Base-by-base conservation (phyloP, 139 green algal genomes). In the Chlorella sp. region DNA sequence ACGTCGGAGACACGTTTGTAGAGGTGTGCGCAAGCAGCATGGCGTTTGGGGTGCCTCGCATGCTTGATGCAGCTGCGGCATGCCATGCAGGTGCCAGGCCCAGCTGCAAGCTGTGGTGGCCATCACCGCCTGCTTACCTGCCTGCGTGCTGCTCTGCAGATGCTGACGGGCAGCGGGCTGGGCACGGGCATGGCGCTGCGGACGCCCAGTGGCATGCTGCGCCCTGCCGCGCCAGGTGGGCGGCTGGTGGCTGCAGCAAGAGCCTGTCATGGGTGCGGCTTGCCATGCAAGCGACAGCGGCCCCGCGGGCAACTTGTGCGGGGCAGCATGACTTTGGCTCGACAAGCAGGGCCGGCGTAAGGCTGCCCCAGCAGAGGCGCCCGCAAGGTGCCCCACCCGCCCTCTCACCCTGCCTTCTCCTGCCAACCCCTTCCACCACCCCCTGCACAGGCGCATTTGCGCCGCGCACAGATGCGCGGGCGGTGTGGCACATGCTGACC, bases 401-500 rank as follows among this genome's bases (percentile, higher is more conserved):
- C 7, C 30, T 68, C 28, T 38, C 41, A 84, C 56, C 20, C 34
- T 40, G 0, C 3, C 46, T 8, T 3, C 32, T n/a, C 60, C 43
- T 34, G 56, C 43, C 6, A 73, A 11, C 32, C 26, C 9, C 58
- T 28, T 56, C 13, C 30, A 1, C 16, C 41, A 24, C 5, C 48
- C 17, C 32, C 19, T 68, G 3, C 13, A 60, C 86, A 90, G 90
- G 90, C 46, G 54, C 75, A 2, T 88, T 86, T 43, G 62, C 88
- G 7, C 88, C 90, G 4, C 60, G 44, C 32, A 79, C 68, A 7
- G 90, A 93, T 73, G 77, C 77, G 22, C 54, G 44, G 36, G 79
- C 82, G 17, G 62, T 92, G 32, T 83, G 58, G 36, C 41, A 73
- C 44, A 94, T 97, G 70, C 20, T 97, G 24, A 56, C 87, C 3